These are phyloP conservation scores for Podila epigama DNA, from an alignment of 192 early-diverging fungal species.

Conservation along the genomic window DNA sequence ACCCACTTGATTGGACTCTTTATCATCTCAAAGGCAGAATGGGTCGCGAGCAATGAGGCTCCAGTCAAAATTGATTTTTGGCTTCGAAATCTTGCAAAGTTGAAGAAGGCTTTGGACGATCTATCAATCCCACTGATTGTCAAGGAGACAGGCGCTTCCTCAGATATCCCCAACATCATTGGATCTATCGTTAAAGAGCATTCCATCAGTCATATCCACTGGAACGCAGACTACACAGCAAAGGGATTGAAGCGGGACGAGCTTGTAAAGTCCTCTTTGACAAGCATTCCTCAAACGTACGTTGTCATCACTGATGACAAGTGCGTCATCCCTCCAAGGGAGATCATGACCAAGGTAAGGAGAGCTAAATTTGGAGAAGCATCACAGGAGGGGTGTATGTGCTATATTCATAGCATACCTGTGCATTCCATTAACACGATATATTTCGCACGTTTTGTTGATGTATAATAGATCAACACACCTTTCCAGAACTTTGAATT, in stretches of 20 bases:
- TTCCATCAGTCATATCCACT: constrained; percentile 52
- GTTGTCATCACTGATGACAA: constrained; percentile 60
- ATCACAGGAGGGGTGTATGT: background rate
- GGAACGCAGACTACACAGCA: constrained; percentile 66
- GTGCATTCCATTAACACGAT: constrained; percentile 28
- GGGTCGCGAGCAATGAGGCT: constrained; percentile 58
- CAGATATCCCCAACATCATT: constrained; percentile 49
- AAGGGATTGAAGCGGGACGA: constrained; percentile 57
- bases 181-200: constrained; percentile 24
- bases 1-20: constrained; percentile 54
- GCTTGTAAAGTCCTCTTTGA: constrained; percentile 17
- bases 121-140: constrained; percentile 59
- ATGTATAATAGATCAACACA: constrained; percentile 14
- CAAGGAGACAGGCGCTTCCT: constrained; percentile 23
- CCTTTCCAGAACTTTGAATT: constrained; percentile 53
- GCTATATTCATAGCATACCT: background rate
- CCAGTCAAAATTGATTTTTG: constrained; percentile 61
- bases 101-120: constrained; percentile 43
- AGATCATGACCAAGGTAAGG: constrained; percentile 57
- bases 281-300: constrained; percentile 14
- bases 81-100: constrained; percentile 51
- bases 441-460: background rate
- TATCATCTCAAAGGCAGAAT: constrained; percentile 64
- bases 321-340: constrained; percentile 60
- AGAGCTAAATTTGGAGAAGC: background rate